Base-by-base conservation (phyloP, 352 stramenopile species). In the Phytophthora hibernalis region DNA sequence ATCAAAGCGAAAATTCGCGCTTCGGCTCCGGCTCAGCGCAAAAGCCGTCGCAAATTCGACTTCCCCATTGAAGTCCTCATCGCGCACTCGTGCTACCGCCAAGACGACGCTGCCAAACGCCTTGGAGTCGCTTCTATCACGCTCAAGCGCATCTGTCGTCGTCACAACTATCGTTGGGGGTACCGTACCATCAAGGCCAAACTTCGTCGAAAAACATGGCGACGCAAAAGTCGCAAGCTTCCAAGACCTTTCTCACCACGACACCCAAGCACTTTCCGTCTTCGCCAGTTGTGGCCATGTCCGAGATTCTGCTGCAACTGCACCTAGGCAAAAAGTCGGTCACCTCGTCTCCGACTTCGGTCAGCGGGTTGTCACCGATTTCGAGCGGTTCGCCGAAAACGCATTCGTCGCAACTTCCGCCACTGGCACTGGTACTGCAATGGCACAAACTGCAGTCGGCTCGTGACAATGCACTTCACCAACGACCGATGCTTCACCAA, bases 91-190 rank as follows among this genome's bases (percentile, higher is more conserved):
- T 47, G 77, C 54, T 59, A 80, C 30, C 79, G 80, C 20, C 82
- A 91, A 70, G 77, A 88, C 18, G 65, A 89, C 61, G 82, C 82
- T 3, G 82, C 82, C 16, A 70, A 52, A 22, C 45, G 55, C 0
- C 70, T 91, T 0, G 62, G 61, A 1, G 74, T 89, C 15, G 64
- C 82, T 4, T 61, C 80, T 8, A 86, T 91, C 75, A 90, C 83
- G 6, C 77, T 91, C 61, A 90, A 89, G 72, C 82, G 80, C 53
- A 88, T 77, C 45, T 91, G 82, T 45, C 47, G 82, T 5, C 65
- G 74, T 2, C 70, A 26, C 13, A 55, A 79, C 22, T 79, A 89
- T 43, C 69, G 68, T 1, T 91, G 82, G 82, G 72, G 79, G 16
- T 88, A 85, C 43, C 74, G 77, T 8, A 72, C 55, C 12, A 63